These are phyloP conservation scores for Salicornia ramosissima DNA, from an alignment of 148 eudicot genomes.

Conservation along the genomic window DNA sequence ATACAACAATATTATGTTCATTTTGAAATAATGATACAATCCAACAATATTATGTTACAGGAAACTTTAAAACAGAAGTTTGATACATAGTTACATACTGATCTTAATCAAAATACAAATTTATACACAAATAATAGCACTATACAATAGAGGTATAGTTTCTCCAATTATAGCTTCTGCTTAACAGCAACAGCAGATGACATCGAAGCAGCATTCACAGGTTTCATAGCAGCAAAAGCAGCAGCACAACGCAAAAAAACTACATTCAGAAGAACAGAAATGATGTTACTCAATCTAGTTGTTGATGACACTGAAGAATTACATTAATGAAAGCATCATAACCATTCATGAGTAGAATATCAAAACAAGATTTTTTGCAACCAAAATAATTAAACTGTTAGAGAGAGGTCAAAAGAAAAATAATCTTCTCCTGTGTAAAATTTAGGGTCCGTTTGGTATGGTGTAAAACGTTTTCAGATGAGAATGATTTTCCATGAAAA, in stretches of 20 bases:
- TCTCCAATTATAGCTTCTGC: neutral
- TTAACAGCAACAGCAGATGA: slow-evolving; percentile 33
- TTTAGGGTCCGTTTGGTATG: too few relatives aligned
- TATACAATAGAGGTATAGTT: neutral
- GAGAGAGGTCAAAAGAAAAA: too few relatives aligned
- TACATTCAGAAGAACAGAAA: slow-evolving; percentile 13
- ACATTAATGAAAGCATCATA: too few relatives aligned
- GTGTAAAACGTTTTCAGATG: too few relatives aligned
- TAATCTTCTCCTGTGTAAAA: too few relatives aligned
- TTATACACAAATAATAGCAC: neutral
- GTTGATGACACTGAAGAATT: too few relatives aligned
- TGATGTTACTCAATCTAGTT: neutral
- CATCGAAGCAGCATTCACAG: slow-evolving; percentile 33
- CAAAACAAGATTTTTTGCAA: too few relatives aligned
- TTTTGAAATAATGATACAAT: neutral
- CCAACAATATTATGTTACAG: too few relatives aligned
- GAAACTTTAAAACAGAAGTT: neutral
- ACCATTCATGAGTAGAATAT: neutral
- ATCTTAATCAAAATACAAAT: neutral
- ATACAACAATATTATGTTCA: neutral
- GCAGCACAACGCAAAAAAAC: slow-evolving; percentile 29
- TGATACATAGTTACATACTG: neutral
- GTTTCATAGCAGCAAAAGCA: slow-evolving; percentile 37
- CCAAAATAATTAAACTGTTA: too few relatives aligned
- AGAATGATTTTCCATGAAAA: too few relatives aligned